phyloP scores from a whole-genome alignment of 768 basidiomycete species.

The Tephrocybe sp. region DNA sequence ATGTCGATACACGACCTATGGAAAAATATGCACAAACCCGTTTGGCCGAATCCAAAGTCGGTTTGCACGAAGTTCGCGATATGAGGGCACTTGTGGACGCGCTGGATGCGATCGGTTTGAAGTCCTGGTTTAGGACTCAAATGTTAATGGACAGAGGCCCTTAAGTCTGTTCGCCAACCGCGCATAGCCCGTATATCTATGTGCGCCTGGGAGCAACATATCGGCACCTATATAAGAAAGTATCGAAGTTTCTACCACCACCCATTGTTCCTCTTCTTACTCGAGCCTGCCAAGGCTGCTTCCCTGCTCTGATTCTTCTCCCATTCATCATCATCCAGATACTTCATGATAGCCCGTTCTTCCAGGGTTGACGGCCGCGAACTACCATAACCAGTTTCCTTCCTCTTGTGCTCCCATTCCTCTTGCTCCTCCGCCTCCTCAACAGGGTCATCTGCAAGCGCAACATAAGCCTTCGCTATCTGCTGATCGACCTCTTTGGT shows the following conservation, averaged over 20 bases:
- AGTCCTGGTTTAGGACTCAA: slow-evolving; percentile 35
- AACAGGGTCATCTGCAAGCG: slow-evolving; percentile 50
- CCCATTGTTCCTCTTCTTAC: slow-evolving; percentile 1
- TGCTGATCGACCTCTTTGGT: slow-evolving; percentile 70
- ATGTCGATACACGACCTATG: slow-evolving; percentile 34
- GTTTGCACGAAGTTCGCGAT: slow-evolving; percentile 35
- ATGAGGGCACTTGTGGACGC: slow-evolving; percentile 32
- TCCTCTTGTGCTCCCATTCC: slow-evolving; percentile 27
- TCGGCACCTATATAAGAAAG: too few species aligned
- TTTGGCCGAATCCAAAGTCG: slow-evolving; percentile 25
- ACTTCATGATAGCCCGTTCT: slow-evolving; percentile 51
- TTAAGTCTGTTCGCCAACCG: not conserved
- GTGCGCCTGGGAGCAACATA: too few species aligned
- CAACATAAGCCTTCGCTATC: slow-evolving; percentile 68
- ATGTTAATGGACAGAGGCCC: slow-evolving; percentile 34
- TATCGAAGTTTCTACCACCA: not conserved
- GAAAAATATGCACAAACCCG: slow-evolving; percentile 11
- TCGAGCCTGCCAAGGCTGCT: slow-evolving; percentile 1
- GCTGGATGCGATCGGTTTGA: slow-evolving; percentile 31
- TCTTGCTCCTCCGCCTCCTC: slow-evolving; percentile 28
- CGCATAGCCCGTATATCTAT: not conserved
- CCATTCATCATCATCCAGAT: slow-evolving; percentile 72
- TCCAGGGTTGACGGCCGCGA: slow-evolving; percentile 31
- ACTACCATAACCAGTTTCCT: slow-evolving; percentile 1
- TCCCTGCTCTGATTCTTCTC: slow-evolving; percentile 35